Evolutionary conservation across 192 early-diverging fungal species (phyloP), one percentile per base, ranked within the genome.

Genomic region (Chytriomyces sp.): DNA sequence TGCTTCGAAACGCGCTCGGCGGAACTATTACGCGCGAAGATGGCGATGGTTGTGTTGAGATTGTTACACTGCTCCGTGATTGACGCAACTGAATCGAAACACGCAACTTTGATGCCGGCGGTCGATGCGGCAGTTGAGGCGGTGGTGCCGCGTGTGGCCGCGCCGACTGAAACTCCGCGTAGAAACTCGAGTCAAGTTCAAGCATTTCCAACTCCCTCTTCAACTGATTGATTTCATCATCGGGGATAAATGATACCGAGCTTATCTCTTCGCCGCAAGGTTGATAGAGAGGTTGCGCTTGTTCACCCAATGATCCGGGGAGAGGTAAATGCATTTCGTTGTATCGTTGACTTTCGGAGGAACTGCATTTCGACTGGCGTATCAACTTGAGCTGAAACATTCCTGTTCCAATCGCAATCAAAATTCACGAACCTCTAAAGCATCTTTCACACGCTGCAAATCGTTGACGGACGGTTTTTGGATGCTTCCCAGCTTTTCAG

Each of bases 381-480:
- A 20, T 57, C 1, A 20, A 57, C 13, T 57, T 18, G 11, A 20
- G 20, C 11, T 57, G 53, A 57, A 57, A 10, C 9, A 20, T 57
- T 57, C 11, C 53, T 1, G 28, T 35, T 35, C 3, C 11, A 57
- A 0, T 18, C 13, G 0, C 11, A 57, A 57, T 18, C 20, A 57
- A 1, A 20, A 0, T 57, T 11, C 11, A 57, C 11, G 3, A 11
- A 57, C 53, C 50, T 71, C 69, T 7, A 71, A 45, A 20, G n/a
- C 13, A 35, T 71, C 69, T 43, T 71, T 71, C 50, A 71, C 46
- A 13, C 26, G 7, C 47, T 71, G 69, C 50, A 71, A 35, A 8
- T 71, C 69, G n/a, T 60, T 26, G n/a, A 71, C 23, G 10, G 69
- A 26, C 8, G 69, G 69, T 43, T 16, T 43, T 20, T 50, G 9